A percentile compares a stretch with the other conserved stretches of the same genome.
These are phyloP conservation scores for Croton setiger DNA, from an alignment of 441 rosid species.

Conservation along the genomic window DNA sequence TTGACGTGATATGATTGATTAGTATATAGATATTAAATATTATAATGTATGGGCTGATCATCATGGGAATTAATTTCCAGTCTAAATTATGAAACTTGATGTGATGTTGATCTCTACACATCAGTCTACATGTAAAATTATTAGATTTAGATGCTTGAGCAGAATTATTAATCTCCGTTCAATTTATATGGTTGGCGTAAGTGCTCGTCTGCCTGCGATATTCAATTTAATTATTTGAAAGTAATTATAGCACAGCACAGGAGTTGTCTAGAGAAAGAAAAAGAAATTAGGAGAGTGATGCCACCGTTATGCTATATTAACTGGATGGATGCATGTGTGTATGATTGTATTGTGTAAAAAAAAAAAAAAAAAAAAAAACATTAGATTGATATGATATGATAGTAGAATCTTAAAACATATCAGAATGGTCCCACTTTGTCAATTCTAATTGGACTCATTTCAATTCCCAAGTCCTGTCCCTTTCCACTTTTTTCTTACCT, in stretches of 20 bases:
- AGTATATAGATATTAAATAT: too few species aligned
- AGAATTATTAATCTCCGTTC: background rate
- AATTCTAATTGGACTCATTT: conserved; percentile 24
- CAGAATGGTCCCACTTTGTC: conserved; percentile 26
- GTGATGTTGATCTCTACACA: conserved; percentile 15
- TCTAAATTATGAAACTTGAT: background rate
- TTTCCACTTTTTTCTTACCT: background rate
- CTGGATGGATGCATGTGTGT: too few species aligned
- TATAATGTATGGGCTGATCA: too few species aligned
- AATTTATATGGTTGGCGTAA: background rate
- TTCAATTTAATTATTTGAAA: too few species aligned
- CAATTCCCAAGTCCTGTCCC: background rate
- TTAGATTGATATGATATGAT: conserved; percentile 28
- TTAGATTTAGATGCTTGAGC: conserved; percentile 19
- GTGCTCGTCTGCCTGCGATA: background rate
- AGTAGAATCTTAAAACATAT: conserved; percentile 29
- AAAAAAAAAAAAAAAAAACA: too few species aligned
- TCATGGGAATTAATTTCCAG: too few species aligned
- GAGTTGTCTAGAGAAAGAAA: too few species aligned
- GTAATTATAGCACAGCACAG: too few species aligned
- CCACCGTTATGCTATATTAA: too few species aligned
- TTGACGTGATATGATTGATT: conserved; percentile 28
- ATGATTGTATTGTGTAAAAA: too few species aligned
- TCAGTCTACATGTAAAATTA: conserved; percentile 16
- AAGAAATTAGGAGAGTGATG: background rate